phyloP scores from a whole-genome alignment of 1,139 yeast species.

The Yamadazyma membranifaciens region DNA sequence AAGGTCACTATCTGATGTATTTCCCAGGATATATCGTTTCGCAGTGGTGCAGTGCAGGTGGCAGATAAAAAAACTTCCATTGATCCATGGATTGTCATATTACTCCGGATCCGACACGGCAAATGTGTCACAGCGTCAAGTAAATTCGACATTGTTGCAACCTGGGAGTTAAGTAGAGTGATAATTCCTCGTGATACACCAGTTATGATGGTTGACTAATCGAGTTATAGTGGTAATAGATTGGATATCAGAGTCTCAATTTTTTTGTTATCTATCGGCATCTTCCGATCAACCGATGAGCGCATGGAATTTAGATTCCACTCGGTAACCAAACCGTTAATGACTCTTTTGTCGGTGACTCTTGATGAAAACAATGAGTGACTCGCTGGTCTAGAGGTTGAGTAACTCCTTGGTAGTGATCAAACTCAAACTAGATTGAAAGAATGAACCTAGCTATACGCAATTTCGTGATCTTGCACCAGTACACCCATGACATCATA shows the following conservation, averaged over 20 bases:
- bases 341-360: not conserved
- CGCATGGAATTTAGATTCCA: no score
- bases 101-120: no score
- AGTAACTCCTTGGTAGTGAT: not conserved
- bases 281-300: slow-evolving; percentile 7
- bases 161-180: no score
- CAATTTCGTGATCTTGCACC: not conserved
- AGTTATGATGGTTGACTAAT: not conserved
- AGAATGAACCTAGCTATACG: no score
- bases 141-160: no score
- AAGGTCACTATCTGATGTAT: no score
- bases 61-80: slow-evolving; percentile 1
- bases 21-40: not conserved
- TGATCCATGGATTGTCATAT: not conserved
- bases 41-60: not conserved
- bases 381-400: not conserved
- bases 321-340: not conserved
- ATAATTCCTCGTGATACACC: no score
- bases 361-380: not conserved
- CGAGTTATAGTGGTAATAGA: not conserved
- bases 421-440: no score
- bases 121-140: no score
- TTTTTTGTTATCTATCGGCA: slow-evolving; percentile 4
- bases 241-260: slow-evolving; percentile 3
- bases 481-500: no score